Base-by-base conservation (phyloP, 768 basidiomycete genomes). In the Mycena sanguinolenta region DNA sequence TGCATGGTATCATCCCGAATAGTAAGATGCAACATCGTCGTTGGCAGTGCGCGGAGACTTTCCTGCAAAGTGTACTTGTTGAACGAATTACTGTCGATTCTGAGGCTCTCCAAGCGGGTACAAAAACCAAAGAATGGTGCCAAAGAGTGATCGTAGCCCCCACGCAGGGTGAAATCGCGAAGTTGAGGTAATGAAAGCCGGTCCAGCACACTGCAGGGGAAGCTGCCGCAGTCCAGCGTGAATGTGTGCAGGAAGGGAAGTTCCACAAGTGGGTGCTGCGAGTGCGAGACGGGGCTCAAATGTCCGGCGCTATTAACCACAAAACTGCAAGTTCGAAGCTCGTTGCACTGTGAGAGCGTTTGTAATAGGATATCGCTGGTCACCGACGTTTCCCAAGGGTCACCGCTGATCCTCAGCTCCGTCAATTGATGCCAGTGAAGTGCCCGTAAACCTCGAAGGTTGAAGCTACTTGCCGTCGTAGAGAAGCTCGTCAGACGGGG, bases 231-330 rank as follows among this genome's bases (percentile, higher is more conserved):
- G 32, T 60, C 28, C 44, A 60, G 17, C 28, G 46, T 23, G 44
- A 60, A 38, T 30, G 59, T 60, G 44, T 32, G 42, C 3, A 60
- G 58, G 8, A 30, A 60, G 21, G 32, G 55, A 21, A 57, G 55
- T 38, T 57, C 55, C 1, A 57, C 55, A 7, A 23, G n/a, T 4
- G 34, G 55, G 38, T 57, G 32, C 55, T 14, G 3, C 34, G 30
- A 7, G 16, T 12, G 13, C 16, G 10, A 34, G 21, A 21, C 19
- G 44, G 21, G 44, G n/a, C n/a, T n/a, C n/a, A n/a, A n/a, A n/a
- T 21, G 19, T 13, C 28, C 32, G 34, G 3, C 8, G 7, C 44
- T 30, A 10, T 46, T 25, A 4, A 64, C 14, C 32, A 27, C 9
- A 12, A 57, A 21, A 7, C n/a, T 28, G 16, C 55, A 57, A 23